These are phyloP conservation scores for Phaeosphaeria sp. DNA, from an alignment of 2,329 filamentous ascomycete species.

Conservation along the genomic window DNA sequence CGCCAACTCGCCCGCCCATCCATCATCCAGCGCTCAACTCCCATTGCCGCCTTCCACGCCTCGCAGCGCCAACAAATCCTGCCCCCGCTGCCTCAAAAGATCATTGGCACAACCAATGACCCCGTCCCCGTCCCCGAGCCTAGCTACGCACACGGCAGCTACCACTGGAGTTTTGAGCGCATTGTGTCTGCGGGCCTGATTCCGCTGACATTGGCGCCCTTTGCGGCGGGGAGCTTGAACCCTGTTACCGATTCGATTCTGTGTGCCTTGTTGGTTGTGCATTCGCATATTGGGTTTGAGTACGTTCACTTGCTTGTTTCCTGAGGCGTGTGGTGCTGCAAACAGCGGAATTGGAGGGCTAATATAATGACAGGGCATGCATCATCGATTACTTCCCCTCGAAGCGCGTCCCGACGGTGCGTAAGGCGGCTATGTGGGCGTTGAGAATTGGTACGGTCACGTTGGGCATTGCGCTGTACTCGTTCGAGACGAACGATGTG, in stretches of 20 bases:
- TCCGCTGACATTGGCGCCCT: conserved; percentile 87
- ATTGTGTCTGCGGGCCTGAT: conserved; percentile 80
- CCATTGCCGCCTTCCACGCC: conserved; percentile 90
- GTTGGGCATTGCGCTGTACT: conserved; percentile 88
- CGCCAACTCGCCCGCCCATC: conserved; percentile 32
- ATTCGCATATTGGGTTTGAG: conserved; percentile 96
- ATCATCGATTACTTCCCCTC: conserved; percentile 91
- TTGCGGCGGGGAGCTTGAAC: conserved; percentile 90
- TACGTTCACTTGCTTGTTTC: conserved; percentile 46
- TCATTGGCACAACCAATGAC: conserved; percentile 86
- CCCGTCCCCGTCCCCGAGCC: conserved; percentile 75
- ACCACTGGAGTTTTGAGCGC: conserved; percentile 97
- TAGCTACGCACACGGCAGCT: conserved; percentile 84
- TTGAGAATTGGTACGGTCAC: conserved; percentile 80
- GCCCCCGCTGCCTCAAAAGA: conserved; percentile 84
- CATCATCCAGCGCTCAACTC: conserved; percentile 52
- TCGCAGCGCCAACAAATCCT: conserved; percentile 77
- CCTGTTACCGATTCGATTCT: conserved; percentile 86
- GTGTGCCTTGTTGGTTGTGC: conserved; percentile 81
- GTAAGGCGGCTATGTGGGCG: conserved; percentile 74
- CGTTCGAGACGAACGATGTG: conserved; percentile 99
- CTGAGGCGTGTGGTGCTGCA: too few species aligned
- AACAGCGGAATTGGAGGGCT: too few species aligned
- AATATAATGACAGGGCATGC: conserved; percentile 59
- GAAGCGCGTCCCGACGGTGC: conserved; percentile 70